phyloP scores from a whole-genome alignment of 352 stramenopile species.

The Phytopythium chamaehyphon region DNA sequence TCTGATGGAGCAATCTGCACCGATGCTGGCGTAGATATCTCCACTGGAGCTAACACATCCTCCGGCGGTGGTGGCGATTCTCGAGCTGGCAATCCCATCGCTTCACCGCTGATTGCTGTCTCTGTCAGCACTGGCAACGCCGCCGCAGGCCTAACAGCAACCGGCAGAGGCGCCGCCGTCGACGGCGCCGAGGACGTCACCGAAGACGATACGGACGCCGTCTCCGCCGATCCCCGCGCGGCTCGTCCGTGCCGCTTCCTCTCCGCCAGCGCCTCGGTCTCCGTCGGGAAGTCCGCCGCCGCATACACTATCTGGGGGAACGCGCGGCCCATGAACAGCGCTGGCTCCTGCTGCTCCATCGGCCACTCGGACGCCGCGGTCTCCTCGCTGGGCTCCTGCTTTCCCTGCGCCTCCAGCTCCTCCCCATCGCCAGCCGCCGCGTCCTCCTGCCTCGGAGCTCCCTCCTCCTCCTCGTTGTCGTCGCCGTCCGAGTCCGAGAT shows the following conservation, averaged over 20 bases:
- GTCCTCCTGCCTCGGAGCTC: background rate
- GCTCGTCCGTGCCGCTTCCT: constrained; percentile 8
- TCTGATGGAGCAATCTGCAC: too few species aligned
- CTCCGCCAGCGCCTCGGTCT: constrained; percentile 10
- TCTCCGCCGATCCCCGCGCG: background rate
- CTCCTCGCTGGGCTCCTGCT: too few species aligned
- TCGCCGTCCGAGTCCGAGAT: constrained; percentile 3
- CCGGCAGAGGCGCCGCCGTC: too few species aligned
- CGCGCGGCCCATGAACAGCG: constrained; percentile 20
- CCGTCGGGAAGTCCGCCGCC: constrained; percentile 31
- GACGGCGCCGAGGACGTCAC: too few species aligned
- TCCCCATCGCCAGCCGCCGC: background rate
- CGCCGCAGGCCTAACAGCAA: too few species aligned
- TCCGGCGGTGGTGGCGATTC: too few species aligned
- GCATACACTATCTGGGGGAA: constrained; percentile 22
- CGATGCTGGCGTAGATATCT: too few species aligned
- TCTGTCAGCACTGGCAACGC: too few species aligned
- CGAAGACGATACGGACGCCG: background rate
- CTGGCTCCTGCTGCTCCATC: background rate
- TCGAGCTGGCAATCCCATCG: too few species aligned
- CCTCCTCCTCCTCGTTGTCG: background rate
- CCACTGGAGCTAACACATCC: too few species aligned
- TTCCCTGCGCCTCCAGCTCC: background rate
- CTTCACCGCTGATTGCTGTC: too few species aligned
- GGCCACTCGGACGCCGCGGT: too few species aligned